Base-by-base conservation (phyloP, 2,329 filamentous ascomycete species). In the Exophiala sideris region DNA sequence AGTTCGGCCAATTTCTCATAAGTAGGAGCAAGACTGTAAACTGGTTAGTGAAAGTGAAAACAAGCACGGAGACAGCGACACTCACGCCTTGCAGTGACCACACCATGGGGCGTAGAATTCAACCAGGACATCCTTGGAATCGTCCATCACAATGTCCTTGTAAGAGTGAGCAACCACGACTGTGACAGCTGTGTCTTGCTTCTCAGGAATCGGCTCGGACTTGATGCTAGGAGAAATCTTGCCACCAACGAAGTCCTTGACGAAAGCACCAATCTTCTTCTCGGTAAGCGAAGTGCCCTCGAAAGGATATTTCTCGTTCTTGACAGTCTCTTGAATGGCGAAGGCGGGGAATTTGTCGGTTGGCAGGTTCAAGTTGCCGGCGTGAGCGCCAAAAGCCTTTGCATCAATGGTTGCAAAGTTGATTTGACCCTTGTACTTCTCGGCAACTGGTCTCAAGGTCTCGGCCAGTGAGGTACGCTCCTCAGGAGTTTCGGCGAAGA, bases 331-430 rank as follows among this genome's bases (percentile, higher is more conserved):
- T 78, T 99, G 94, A 73, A 99, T 97, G 69, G 91, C 94, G 75
- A 99, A 99, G 58, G 92, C 87, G 58, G 94, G 94, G 86, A 95
- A 99, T 75, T 90, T 88, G 79, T 92, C 88, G 59, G 88, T 83
- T 77, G 95, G 90, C 61, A 99, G 88, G 84, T 99, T 99, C 65
- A 99, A 84, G 85, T 99, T 99, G 68, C 83, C 85, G 65, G 90
- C 91, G 77, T 99, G 94, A 65, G 92, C 91, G 71, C 94, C 94
- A 70, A 95, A 99, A 57, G 88, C 75, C 80, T 89, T 89, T 64
- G 94, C 91, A 70, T 99, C 94, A 67, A 99, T 97, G 68, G 91
- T 96, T 63, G 91, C 94, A 72, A 99, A 95, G 87, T 95, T 97
- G 79, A 99, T 84, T 73, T 84, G 85, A 75, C 94, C 92, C 78